Conservation (phyloP, 345 rosid species). For the Gossypium australe region DNA sequence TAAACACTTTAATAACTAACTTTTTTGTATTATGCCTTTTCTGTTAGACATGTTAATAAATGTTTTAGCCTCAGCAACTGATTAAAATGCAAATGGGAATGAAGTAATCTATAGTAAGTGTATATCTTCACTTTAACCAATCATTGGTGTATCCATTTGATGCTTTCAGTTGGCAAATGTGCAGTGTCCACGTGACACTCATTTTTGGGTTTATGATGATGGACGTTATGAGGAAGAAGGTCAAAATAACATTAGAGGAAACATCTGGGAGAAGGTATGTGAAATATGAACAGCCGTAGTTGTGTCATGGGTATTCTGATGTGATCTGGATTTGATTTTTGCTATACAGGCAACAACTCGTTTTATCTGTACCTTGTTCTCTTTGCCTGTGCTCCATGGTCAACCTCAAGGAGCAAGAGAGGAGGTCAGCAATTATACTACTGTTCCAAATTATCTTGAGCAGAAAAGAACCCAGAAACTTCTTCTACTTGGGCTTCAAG, state of each 20-base stretch:
- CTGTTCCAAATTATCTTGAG: slow-evolving; percentile 80
- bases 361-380: slow-evolving; percentile 72
- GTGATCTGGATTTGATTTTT: slow-evolving; percentile 21
- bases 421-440: slow-evolving; percentile 63
- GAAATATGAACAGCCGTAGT: neutral
- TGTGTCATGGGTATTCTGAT: slow-evolving; percentile 15
- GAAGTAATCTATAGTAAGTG: neutral
- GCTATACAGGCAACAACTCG: slow-evolving; percentile 86
- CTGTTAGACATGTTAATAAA: neutral
- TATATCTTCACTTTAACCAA: neutral
- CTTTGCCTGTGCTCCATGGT: slow-evolving; percentile 81
- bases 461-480: slow-evolving; percentile 75
- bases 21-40: neutral
- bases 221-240: slow-evolving; percentile 89
- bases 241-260: slow-evolving; percentile 74
- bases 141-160: slow-evolving; percentile 2
- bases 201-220: slow-evolving; percentile 84
- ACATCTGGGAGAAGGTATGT: slow-evolving; percentile 79
- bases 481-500: slow-evolving; percentile 72
- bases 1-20: neutral
- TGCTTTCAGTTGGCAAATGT: slow-evolving; percentile 61
- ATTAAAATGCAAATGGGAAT: neutral
- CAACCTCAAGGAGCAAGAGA: slow-evolving; percentile 66
- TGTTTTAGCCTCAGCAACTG: neutral
- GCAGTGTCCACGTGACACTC: slow-evolving; percentile 78